Base-by-base conservation (phyloP, 257 asterid species). In the Solanum chmielewskii region DNA sequence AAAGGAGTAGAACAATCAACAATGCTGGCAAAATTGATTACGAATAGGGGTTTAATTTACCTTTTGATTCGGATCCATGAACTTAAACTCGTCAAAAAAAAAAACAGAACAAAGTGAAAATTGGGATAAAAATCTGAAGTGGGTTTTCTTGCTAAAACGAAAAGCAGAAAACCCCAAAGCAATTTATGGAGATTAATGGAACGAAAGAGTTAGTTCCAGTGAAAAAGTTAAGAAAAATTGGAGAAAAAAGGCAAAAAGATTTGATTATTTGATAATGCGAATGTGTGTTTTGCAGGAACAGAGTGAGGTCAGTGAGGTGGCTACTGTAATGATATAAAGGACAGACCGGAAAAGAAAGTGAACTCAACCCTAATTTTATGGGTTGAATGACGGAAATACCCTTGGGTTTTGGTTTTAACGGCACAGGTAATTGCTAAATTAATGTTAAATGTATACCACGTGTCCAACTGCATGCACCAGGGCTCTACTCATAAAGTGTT, bases 391-490 rank as follows among this genome's bases (percentile, higher is more conserved):
- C 96, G 23, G 20, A 83, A 90, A 89, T 83, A 89, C 92, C 87
- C 89, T 88, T 86, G 74, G 49, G 8, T 80, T 90, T 44, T 20
- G 62, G 64, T 75, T 75, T 89, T 87, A 88, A 85, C 87, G 91
- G 86, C 87, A 42, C 16, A 20, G 13, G 15, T 37, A 44, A 88
- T 91, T 90, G 91, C 91, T 89, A 86, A 89, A 89, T 42, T 33
- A 33, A 9, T 41, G 8, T 15, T 84, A 33, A 29, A 35, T 68
- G 83, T 86, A 10, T 85, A 12, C 88, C 96, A 90, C 96, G 94
- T 92, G 94, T 90, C 94, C 82, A 33, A 88, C 42, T 91, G 94
- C 96, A 91, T 93, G 94, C 84, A 64, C 82, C 45, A 85, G 64
- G 29, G 4, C 15, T n/a, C n/a, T 25, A 6, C 8, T 13, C n/a